phyloP scores from a whole-genome alignment of 78 protist genomes.

The slime mould (Dictyostelium discoideum) region dicty_2.7 NC_007089.4:1631001-1631500 shows the following conservation, averaged over 20 bases:
- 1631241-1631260: constrained; percentile 51
- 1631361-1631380: not conserved
- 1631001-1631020: not conserved
- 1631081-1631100: constrained; percentile 77
- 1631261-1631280: not conserved
- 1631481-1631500: not conserved
- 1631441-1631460: not conserved
- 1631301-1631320: constrained; percentile 10
- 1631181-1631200: constrained; percentile 30
- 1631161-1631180: constrained; percentile 68
- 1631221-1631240: constrained; percentile 28
- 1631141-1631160: constrained; percentile 49
- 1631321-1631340: constrained; percentile 76
- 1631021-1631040: not conserved
- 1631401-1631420: not conserved
- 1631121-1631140: constrained; percentile 26
- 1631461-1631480: not conserved
- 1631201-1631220: not conserved
- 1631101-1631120: constrained; percentile 70
- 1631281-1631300: not conserved
- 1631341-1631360: constrained; percentile 61
- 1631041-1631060: not conserved
- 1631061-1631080: constrained; percentile 56
- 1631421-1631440: not conserved
- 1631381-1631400: not conserved